Conservation (phyloP, 1,139 yeast genomes). For the Protomyces lactucae-debilis region DNA sequence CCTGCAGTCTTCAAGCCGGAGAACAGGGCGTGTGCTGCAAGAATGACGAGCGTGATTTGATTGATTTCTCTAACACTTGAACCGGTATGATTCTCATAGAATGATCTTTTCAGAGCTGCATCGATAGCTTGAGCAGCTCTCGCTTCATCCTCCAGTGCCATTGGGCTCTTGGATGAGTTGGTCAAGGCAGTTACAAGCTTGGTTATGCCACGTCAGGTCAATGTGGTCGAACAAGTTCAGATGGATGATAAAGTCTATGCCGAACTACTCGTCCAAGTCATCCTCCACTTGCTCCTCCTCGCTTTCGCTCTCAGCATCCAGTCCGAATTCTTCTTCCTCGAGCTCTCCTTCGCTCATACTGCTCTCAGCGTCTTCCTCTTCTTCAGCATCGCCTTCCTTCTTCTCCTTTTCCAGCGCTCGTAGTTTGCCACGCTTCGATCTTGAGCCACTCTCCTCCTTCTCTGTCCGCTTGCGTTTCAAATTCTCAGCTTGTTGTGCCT, state of each 20-base stretch:
- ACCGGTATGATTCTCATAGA: constrained; percentile 20
- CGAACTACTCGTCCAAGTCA: not conserved
- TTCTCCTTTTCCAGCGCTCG: constrained; percentile 10
- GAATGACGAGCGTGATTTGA: constrained; percentile 11
- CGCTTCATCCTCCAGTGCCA: not conserved
- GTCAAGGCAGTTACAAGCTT: too few species aligned
- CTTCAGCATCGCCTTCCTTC: constrained; percentile 3
- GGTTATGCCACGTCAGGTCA: too few species aligned
- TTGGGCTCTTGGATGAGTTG: not conserved
- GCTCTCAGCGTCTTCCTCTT: constrained; percentile 2
- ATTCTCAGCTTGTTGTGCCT: constrained; percentile 27
- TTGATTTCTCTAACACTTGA: constrained; percentile 16
- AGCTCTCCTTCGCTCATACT: constrained; percentile 18
- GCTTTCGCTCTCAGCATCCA: constrained; percentile 1
- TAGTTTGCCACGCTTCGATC: constrained; percentile 24
- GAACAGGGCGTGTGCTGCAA: constrained; percentile 7
- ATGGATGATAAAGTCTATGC: not conserved
- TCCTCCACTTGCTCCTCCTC: not conserved
- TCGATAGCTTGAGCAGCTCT: not conserved
- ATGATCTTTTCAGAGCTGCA: constrained; percentile 9
- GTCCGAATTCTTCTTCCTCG: constrained; percentile 21
- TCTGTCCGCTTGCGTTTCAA: constrained; percentile 25
- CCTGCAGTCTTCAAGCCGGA: not conserved
- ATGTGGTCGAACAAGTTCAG: too few species aligned
- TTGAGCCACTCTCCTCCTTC: constrained; percentile 9